Conservation (phyloP, 2,329 filamentous ascomycete species). For the Cladosporium sp. region DNA sequence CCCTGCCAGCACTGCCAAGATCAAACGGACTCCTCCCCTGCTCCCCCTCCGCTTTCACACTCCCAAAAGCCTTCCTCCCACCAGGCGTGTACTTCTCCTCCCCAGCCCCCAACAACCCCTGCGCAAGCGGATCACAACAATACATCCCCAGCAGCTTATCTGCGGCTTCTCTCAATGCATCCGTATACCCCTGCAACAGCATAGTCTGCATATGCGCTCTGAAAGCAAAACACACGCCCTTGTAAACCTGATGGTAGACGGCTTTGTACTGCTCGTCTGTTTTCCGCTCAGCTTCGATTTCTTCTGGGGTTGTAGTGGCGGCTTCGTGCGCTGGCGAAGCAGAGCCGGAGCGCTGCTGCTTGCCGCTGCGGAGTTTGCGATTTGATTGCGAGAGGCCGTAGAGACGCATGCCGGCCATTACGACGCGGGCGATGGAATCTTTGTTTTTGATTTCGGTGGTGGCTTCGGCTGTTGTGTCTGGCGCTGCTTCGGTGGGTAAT, state of each 20-base stretch:
- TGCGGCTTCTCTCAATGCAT: slow-evolving; percentile 48
- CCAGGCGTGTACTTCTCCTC: slow-evolving; percentile 32
- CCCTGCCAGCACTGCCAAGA: neutral
- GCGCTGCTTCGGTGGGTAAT: neutral
- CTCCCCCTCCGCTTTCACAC: slow-evolving; percentile 16
- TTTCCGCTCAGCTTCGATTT: slow-evolving; percentile 26
- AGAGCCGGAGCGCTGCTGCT: slow-evolving; percentile 22
- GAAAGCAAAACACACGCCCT: slow-evolving; percentile 50
- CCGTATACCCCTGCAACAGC: slow-evolving; percentile 42
- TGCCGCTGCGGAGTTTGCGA: slow-evolving; percentile 27
- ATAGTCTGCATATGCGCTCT: slow-evolving; percentile 41
- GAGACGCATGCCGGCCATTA: slow-evolving; percentile 56
- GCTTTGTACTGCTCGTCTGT: slow-evolving; percentile 55
- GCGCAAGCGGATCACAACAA: slow-evolving; percentile 45
- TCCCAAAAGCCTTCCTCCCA: slow-evolving; percentile 33
- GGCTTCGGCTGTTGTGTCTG: neutral
- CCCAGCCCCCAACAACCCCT: slow-evolving; percentile 9
- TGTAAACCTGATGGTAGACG: slow-evolving; percentile 54
- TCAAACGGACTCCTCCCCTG: slow-evolving; percentile 18
- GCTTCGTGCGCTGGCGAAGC: slow-evolving; percentile 26
- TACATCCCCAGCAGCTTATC: slow-evolving; percentile 50
- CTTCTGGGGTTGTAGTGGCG: slow-evolving; percentile 23
- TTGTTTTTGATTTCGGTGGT: slow-evolving; percentile 44
- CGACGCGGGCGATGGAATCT: slow-evolving; percentile 49
- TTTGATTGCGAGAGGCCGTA: slow-evolving; percentile 50